Evolutionary conservation across 2,329 filamentous ascomycete genomes (phyloP), one percentile per base, ranked within the genome.

Genomic region (Hymenoscyphus linearis): DNA sequence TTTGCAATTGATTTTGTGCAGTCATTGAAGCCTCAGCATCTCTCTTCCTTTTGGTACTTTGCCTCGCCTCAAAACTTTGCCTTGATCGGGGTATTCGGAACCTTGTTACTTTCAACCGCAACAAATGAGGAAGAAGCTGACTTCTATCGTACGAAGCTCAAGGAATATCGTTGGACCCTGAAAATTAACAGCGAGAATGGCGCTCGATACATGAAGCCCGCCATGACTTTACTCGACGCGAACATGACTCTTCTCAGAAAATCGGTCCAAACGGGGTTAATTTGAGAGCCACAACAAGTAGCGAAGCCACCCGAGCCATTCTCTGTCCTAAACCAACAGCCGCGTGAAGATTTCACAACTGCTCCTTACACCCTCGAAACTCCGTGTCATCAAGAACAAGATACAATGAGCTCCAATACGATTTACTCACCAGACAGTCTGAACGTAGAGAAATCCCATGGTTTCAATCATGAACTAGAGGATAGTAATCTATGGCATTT

Each of bases 31-130:
- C 77, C 77, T 3, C 77, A 79, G 57, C 77, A 79, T 47, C 74
- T 78, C 1, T 76, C 77, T 14, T 76, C 75, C 6, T 79, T 79
- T 59, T 79, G 77, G 77, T 77, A 77, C 60, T 78, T 78, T 52
- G 75, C 75, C 2, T 76, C 77, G 0, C 73, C 76, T 0, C 76
- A 77, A 22, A 77, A 77, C 61, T 76, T 78, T 26, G 76, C 76
- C 3, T 71, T 76, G 59, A 75, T 79, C 1, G 75, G 76, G 34
- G 75, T 76, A 1, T 75, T 79, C 56, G 76, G 75, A 0, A 76
- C 74, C 0, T 67, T 79, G 2, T 65, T 79, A 13, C 62, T 66
- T 9, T 68, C 65, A 7, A 70, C 64, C 25, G 65, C 65, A 12
- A 60, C 63, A n/a, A 66, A 56, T 12, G 14, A 55, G n/a, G 60